Evolutionary conservation across 768 basidiomycete species (phyloP).

Genomic region (Kwoniella sp.): DNA sequence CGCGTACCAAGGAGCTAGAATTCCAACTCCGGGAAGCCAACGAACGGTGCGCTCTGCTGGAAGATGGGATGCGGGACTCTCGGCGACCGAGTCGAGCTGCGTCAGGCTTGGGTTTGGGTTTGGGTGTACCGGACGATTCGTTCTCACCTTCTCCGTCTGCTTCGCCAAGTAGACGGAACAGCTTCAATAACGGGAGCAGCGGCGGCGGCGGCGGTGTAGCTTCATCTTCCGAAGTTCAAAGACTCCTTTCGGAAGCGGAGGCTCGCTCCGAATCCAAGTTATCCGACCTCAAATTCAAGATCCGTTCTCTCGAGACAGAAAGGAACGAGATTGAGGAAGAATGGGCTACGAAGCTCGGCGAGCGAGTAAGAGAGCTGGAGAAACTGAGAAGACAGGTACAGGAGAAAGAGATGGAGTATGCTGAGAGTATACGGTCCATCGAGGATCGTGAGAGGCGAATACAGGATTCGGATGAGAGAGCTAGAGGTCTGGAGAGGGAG

Average conservation of each 20-base stretch:
- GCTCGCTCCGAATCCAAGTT: slow-evolving; percentile 75
- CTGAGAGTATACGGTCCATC: slow-evolving; percentile 60
- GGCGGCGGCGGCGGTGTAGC: no score
- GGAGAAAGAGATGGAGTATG: slow-evolving; percentile 65
- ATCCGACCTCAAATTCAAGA: slow-evolving; percentile 67
- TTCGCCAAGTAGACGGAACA: slow-evolving; percentile 24
- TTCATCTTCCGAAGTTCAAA: slow-evolving; percentile 56
- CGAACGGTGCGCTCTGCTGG: slow-evolving; percentile 71
- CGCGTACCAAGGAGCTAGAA: slow-evolving; percentile 78
- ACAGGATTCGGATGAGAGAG: slow-evolving; percentile 59
- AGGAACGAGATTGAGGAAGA: slow-evolving; percentile 82
- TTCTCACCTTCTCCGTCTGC: slow-evolving; percentile 5
- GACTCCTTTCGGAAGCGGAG: slow-evolving; percentile 72
- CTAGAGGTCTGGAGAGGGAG: slow-evolving; percentile 50
- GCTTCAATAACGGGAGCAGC: background rate
- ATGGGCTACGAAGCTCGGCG: slow-evolving; percentile 80
- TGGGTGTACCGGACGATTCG: slow-evolving; percentile 1
- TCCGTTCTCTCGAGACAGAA: slow-evolving; percentile 74
- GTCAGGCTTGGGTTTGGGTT: background rate
- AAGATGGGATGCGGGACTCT: slow-evolving; percentile 40
- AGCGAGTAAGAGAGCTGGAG: slow-evolving; percentile 77
- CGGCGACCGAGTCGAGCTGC: slow-evolving; percentile 60
- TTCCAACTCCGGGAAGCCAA: slow-evolving; percentile 80
- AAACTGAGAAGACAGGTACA: slow-evolving; percentile 66
- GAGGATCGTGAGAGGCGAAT: slow-evolving; percentile 64